Base-by-base conservation (phyloP, 176 grass and related monocot species). In the Avena insularis region DNA sequence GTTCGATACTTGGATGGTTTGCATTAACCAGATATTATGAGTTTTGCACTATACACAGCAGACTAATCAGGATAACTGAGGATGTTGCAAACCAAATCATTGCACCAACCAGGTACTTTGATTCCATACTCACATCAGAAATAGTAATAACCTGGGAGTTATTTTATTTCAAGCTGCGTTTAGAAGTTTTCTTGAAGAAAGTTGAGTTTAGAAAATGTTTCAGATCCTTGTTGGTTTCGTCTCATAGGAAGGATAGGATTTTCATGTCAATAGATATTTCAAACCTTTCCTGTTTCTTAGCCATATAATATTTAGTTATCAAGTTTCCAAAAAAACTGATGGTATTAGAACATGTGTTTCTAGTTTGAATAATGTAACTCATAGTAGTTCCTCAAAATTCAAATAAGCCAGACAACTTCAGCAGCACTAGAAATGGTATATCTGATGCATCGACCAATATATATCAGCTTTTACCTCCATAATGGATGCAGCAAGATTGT, bases 341-440 rank as follows among this genome's bases (percentile, higher is more conserved):
- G 14, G 29, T 36, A 67, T 67, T 67, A 16, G 6, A 36, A 67
- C 35, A 29, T 17, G 15, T 67, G 64, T 17, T 67, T 17, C 48
- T 33, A 54, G 48, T 19, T 54, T 15, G 12, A 51, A 51, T 29
- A 27, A 75, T 27, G 71, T 15, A 75, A 15, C 31, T 51, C 10
- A 46, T 17, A 5, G 73, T 74, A 81, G 11, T 13, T 23, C 59
- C 7, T 53, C 6, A 15, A 50, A 50, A 12, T 62, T 62, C 15
- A 84, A 75, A 84, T 71, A 76, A 76, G 73, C 73, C 23, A 71
- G 19, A 80, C 11, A 8, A 53, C 38, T 72, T 72, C 54, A 71
- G 31, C 25, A 61, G 27, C 25, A 60, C 16, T 72, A 72, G 58
- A 48, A 15, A 64, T 51, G 47, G 38, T 50, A 54, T 64, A 35